Evolutionary conservation across 163 green algal species (phyloP), one percentile per base, ranked within the genome.

Genomic region (Scenedesmus sp.): DNA sequence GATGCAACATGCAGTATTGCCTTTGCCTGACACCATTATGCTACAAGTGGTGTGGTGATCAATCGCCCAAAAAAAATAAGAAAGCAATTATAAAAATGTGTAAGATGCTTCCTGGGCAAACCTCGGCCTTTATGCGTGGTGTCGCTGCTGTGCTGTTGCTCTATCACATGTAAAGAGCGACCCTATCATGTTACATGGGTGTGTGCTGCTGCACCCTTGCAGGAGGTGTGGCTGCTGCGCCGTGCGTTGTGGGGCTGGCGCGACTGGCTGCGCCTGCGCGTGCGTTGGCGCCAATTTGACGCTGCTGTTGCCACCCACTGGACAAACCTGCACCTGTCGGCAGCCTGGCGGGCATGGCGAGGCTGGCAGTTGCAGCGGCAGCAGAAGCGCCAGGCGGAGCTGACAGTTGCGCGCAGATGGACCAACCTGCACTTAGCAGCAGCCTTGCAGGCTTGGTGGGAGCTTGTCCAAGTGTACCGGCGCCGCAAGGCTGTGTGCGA

Each of bases 361-460:
- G 88, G 55, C 6, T 79, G 83, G 79, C 15, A 57, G 74, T 46
- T 74, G 34, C 54, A 52, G 64, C 26, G 46, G 18, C 56, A 76
- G 88, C 34, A 82, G 15, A 83, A 87, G n/a, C 60, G 20, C 18
- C 26, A 84, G 88, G 18, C n/a, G 56, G 34, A 52, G 46, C 52
- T 55, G 10, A 77, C 87, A 26, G 60, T 91, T 1, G 34, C 56
- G 4, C 18, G 82, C 8, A 77, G 82, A 15, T 92, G 89, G 89
- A n/a, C 23, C 73, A 92, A 92, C 89, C 67, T 92, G 70, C 89
- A 92, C 83, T 62, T 89, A 6, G 67, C 89, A 23, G 82, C 89
- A n/a, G 89, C 89, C 12, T 90, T 92, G 20, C 59, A 73, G 7
- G 89, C 64, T 13, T 92, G 89, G 89, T 54, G 62, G 54, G 66